Evolutionary conservation across 2,329 filamentous ascomycete species (phyloP), one percentile per base, ranked within the genome.

Genomic region (Arthrocladium fulminans): DNA sequence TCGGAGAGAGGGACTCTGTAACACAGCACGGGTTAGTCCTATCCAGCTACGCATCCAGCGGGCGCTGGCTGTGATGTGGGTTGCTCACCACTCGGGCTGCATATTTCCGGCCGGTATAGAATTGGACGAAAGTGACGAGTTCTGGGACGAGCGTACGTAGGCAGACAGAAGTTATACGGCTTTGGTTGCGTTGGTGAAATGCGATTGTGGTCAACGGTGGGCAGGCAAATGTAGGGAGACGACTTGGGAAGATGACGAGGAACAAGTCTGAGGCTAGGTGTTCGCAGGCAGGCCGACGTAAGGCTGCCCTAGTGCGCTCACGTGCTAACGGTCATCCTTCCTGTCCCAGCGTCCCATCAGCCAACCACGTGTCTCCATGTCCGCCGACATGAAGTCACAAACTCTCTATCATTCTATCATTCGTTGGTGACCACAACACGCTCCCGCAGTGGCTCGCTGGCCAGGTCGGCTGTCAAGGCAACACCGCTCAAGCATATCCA

Each of bases 401-500:
- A n/a, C n/a, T n/a, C n/a, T n/a, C n/a, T n/a, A n/a, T n/a, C n/a
- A n/a, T n/a, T n/a, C n/a, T n/a, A n/a, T n/a, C n/a, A n/a, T n/a
- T n/a, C n/a, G n/a, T n/a, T n/a, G n/a, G n/a, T n/a, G n/a, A n/a
- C n/a, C n/a, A n/a, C n/a, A n/a, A n/a, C n/a, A n/a, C n/a, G n/a
- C n/a, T n/a, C n/a, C n/a, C 22, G 20, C 5, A 8, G 17, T 9
- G 17, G 6, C 3, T n/a, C 20, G 4, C 5, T 17, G 23, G 15
- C n/a, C 25, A 23, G 15, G 12, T 8, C 12, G 13, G 23, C 17
- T 20, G 13, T 30, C 19, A 7, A 35, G 20, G 2, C 15, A 43
- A 30, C 19, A 17, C 44, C 20, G 15, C 35, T 70, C 59, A 74
- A 15, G 65, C 66, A 66, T 85, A 85, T 1, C 73, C 74, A 63